Base-by-base conservation (phyloP, 2,329 filamentous ascomycete genomes). In the Fusarium sp. region DNA sequence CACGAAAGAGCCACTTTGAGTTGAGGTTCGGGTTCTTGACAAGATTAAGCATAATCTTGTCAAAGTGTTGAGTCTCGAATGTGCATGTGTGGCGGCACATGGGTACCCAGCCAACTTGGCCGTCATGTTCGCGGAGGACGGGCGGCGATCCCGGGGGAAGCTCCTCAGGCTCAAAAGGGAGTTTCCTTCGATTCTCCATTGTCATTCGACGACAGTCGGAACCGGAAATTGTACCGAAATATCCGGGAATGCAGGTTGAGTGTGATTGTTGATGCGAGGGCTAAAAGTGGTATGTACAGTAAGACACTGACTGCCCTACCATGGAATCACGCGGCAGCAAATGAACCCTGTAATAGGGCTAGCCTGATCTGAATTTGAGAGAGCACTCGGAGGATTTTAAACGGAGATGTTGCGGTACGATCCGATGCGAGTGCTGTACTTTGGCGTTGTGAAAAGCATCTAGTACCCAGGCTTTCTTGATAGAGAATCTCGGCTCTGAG, bases 1-100 rank as follows among this genome's bases (percentile, higher is more conserved):
- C 91, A 28, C 91, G 86, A 70, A 93, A 91, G 2, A 95, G 81
- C 83, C 90, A 91, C 13, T 84, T 87, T 0, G 90, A 91, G 64
- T 92, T 92, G 75, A 92, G 81, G 65, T 95, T 94, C 1, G 91
- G 91, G 69, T 94, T 93, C 66, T 84, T 84, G 64, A 94, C 85
- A 53, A 93, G 79, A 70, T 93, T 92, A 67, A 87, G 77, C 86
- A 92, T 91, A 45, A 91, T 88, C 36, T 82, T 75, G 57, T 81
- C 77, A 73, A 93, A 94, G 51, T 86, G 79, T 28, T 82, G 79
- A 1, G 87, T 82, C 13, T 82, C 77, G 72, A 93, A 93, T 11
- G 80, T 80, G 73, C 90, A 91, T 22, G 67, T 72, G 65, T 86
- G 83, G 59, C 77, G 78, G 67, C 81, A 83, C 57, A 88, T 77